Base-by-base conservation (phyloP, 208 protist genomes). In the Trypanosoma cruzi region DNA sequence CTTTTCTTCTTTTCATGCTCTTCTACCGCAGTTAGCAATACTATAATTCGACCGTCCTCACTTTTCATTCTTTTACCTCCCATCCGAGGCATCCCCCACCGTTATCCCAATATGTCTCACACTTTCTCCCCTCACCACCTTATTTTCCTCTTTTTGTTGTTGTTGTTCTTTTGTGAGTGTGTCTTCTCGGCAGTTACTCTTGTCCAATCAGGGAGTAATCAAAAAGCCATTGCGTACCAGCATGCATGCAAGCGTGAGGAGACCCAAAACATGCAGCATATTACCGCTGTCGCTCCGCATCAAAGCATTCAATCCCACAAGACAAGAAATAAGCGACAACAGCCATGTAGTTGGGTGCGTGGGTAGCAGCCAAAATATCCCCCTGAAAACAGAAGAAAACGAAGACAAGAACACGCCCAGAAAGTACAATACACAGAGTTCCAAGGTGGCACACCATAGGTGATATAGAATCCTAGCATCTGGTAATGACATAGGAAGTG, bases 341-440 rank as follows among this genome's bases (percentile, higher is more conserved):
- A 79, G 71, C 87, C 87, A 93, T n/a, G 83, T 76, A 8, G 87
- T 93, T 24, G 87, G 87, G 64, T 93, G 74, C 1, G 81, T 88
- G 13, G 87, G 87, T 10, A 93, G 71, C 1, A 83, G 24, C 40
- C 75, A 76, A 37, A 73, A 81, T 13, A 85, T 50, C 29, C 52
- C 64, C 29, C 67, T 62, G 0, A 81, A 31, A 40, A 84, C 8
- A 28, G 76, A 77, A 32, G 74, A 67, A 14, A 81, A 13, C 20
- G 87, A n/a, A 7, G 85, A 82, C 8, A 69, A 22, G 26, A 89
- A 46, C 18, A 88, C 54, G 29, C 77, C 46, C 28, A 80, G 40
- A 34, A 89, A 75, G 69, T 89, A 86, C 0, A 75, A n/a, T 13
- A 82, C n/a, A 11, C 81, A 70, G 63, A 92, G 71, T 0, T 68